Conservation (phyloP, 805 yeast species). For the Wickerhamomyces silvicola region DNA sequence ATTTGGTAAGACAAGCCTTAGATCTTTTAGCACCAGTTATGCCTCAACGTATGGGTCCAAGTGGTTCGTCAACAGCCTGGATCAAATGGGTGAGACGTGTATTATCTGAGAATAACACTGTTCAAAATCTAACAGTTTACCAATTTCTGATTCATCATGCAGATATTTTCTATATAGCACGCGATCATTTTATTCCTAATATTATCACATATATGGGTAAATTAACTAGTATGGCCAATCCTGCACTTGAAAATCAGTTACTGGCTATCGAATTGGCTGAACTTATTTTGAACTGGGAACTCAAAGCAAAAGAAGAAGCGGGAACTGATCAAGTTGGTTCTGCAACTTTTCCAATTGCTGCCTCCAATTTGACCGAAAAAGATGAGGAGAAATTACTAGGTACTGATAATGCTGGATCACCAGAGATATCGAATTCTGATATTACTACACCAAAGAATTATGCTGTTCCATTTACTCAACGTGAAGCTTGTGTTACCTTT, state of each 20-base stretch:
- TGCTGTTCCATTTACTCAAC: slow-evolving; percentile 64
- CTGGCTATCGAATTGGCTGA: slow-evolving; percentile 89
- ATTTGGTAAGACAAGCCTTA: slow-evolving; percentile 78
- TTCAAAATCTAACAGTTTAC: slow-evolving; percentile 80
- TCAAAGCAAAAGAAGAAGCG: slow-evolving; percentile 30
- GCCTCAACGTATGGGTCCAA: slow-evolving; percentile 53
- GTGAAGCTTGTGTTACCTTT: slow-evolving; percentile 88
- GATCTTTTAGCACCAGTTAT: slow-evolving; percentile 86
- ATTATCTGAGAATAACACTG: slow-evolving; percentile 80
- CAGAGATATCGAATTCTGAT: slow-evolving; percentile 25
- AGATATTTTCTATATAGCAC: slow-evolving; percentile 73
- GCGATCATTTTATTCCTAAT: slow-evolving; percentile 85
- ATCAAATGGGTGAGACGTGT: slow-evolving; percentile 93
- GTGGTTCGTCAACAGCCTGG: slow-evolving; percentile 57
- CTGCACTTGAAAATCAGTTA: slow-evolving; percentile 74
- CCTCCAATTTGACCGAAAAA: slow-evolving; percentile 25
- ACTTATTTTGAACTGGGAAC: slow-evolving; percentile 81
- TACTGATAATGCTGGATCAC: slow-evolving; percentile 9
- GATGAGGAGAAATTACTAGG: slow-evolving; percentile 19
- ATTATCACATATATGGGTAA: slow-evolving; percentile 92
- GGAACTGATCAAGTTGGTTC: slow-evolving; percentile 7
- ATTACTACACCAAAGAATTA: slow-evolving; percentile 44
- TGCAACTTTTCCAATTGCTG: slow-evolving; percentile 23
- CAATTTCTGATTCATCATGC: slow-evolving; percentile 85
- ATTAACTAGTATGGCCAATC: slow-evolving; percentile 68